phyloP scores from a whole-genome alignment of 805 yeast genomes.

The Lachancea cidri region DNA sequence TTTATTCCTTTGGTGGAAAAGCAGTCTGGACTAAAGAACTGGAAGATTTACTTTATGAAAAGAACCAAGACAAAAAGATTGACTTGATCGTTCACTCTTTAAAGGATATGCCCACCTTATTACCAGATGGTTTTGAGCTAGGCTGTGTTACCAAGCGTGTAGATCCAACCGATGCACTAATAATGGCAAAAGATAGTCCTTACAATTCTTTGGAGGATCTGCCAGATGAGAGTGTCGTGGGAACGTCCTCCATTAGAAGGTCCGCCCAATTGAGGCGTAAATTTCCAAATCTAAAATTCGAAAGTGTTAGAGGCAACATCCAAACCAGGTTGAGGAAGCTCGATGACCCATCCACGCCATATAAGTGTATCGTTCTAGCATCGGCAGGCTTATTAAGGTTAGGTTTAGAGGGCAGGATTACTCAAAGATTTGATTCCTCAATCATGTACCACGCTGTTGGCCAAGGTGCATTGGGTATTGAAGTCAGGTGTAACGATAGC shows the following conservation, averaged over 20 bases:
- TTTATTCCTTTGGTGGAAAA: constrained; percentile 94
- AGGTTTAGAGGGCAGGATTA: constrained; percentile 69
- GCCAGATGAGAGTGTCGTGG: constrained; percentile 83
- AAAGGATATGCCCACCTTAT: constrained; percentile 85
- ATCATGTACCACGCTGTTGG: constrained; percentile 96
- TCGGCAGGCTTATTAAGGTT: constrained; percentile 85
- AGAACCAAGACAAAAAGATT: constrained; percentile 60
- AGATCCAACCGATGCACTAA: constrained; percentile 90
- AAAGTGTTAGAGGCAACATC: constrained; percentile 79
- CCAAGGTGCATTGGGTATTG: constrained; percentile 97
- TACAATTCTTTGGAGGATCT: constrained; percentile 65
- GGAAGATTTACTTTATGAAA: constrained; percentile 65
- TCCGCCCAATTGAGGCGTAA: constrained; percentile 81
- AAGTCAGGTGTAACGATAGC: constrained; percentile 68
- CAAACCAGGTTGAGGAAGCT: constrained; percentile 78
- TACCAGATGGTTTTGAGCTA: constrained; percentile 85
- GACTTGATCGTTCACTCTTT: constrained; percentile 91
- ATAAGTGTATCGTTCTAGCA: constrained; percentile 76
- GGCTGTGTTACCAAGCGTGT: constrained; percentile 84
- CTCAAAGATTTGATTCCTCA: constrained; percentile 61
- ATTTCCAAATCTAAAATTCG: constrained; percentile 72
- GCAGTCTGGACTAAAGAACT: constrained; percentile 94
- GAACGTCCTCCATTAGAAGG: constrained; percentile 91
- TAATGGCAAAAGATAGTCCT: constrained; percentile 62
- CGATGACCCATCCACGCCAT: constrained; percentile 63